Base-by-base conservation (phyloP, 2,329 filamentous ascomycete species). In the Fusarium palustre region DNA sequence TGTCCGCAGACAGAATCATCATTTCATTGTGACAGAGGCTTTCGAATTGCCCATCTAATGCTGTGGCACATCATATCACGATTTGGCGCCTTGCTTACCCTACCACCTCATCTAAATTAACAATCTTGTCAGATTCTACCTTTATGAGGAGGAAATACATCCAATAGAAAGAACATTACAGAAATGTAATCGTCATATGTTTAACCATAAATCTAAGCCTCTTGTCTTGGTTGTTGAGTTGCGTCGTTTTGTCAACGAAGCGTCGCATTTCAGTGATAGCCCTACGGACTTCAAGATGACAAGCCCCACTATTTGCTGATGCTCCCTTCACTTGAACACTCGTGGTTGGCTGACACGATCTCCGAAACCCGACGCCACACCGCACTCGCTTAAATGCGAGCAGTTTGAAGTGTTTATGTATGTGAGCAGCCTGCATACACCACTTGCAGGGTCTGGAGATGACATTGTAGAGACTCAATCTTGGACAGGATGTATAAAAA, bases 101-200 rank as follows among this genome's bases (percentile, higher is more conserved):
- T 47, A 18, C 9, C 10, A 15, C 9, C 18, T 22, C 10, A 7
- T 4, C 6, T 18, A 8, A 22, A 12, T 12, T 7, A 5, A 12
- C 5, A 11, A 12, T 16, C 2, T 6, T 13, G 47, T 11, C 18
- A 8, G 3, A 18, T 9, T 24, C n/a, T 22, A 18, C 4, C 9
- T 3, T 16, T 11, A 10, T 11, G 5, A 11, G 1, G 2, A 25
- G 5, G 5, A 10, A 6, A 3, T 12, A 2, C 5, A 15, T 3
- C 13, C 18, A 16, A 11, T 11, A 18, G 2, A 15, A 3, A 0
- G 10, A 15, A 5, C 3, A 4, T 3, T 0, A 1, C 2, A 0
- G 1, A 7, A 18, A 11, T 50, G 3, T 13, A 39, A 7, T 22
- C 24, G 11, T 55, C 31, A 49, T 30, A 2, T 1, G 1, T n/a